Conservation (phyloP, 2,329 filamentous ascomycete genomes). For the Lasiodiplodia hormozganensis region DNA sequence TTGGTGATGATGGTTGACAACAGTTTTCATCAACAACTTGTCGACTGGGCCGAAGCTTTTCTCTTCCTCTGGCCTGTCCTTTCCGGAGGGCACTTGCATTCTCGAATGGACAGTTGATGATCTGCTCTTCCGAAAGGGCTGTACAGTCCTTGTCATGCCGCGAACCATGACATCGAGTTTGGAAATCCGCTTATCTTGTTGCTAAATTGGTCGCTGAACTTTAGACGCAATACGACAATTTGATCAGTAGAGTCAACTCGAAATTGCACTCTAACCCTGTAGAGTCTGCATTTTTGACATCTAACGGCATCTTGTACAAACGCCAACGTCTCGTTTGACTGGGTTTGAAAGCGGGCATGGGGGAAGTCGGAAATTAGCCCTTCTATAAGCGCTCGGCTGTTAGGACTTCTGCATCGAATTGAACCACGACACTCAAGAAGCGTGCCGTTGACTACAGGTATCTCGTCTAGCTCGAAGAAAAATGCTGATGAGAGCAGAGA, state of each 20-base stretch:
- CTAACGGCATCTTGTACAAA: not conserved
- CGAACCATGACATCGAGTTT: slow-evolving; percentile 4
- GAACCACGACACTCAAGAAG: not conserved
- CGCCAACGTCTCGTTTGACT: not conserved
- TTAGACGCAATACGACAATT: not conserved
- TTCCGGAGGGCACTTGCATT: not conserved
- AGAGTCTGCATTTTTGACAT: not conserved
- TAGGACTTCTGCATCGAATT: not conserved
- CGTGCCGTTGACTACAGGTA: not conserved
- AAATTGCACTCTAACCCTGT: not conserved
- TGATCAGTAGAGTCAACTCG: not conserved
- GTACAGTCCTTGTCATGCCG: not conserved
- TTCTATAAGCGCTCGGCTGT: slow-evolving; percentile 2
- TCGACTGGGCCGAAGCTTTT: not conserved
- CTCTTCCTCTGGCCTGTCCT: slow-evolving; percentile 3
- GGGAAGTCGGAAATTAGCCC: not conserved
- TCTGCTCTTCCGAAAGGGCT: slow-evolving; percentile 4
- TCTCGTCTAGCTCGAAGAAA: slow-evolving; percentile 6
- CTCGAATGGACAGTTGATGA: not conserved
- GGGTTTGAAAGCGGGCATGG: slow-evolving; percentile 3
- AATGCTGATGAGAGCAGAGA: slow-evolving; percentile 1
- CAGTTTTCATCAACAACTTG: not conserved
- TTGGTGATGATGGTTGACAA: no score
- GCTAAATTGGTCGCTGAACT: slow-evolving; percentile 4
- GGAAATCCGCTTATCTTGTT: slow-evolving; percentile 4